Conservation (phyloP, 495 filamentous ascomycete genomes). For the Articulospora tetracladia region DNA sequence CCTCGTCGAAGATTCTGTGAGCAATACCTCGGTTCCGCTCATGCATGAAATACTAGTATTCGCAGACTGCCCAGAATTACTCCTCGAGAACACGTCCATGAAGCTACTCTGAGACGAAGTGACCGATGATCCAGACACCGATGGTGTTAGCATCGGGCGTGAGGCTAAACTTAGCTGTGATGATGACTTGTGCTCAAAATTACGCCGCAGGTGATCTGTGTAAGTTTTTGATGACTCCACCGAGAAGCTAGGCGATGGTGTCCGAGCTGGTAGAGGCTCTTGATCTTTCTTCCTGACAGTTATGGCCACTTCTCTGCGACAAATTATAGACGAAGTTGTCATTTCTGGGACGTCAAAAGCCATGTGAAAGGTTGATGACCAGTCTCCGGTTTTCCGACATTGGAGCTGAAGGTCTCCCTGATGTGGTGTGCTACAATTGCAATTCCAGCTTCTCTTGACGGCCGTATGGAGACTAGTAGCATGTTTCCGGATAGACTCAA, state of each 20-base stretch:
- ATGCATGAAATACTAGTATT: not conserved
- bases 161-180: not conserved
- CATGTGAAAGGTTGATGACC: conserved; percentile 8
- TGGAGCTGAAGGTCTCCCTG: conserved; percentile 9
- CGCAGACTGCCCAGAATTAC: not conserved
- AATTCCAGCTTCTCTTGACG: conserved; percentile 19
- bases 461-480: conserved; percentile 18
- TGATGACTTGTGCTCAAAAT: conserved; percentile 7
- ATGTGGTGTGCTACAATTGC: conserved; percentile 13
- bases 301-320: conserved; percentile 1
- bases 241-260: not conserved
- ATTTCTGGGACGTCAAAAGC: conserved; percentile 6
- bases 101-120: not conserved
- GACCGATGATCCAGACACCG: conserved; percentile 4
- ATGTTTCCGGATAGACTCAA: conserved; percentile 13
- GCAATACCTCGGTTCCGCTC: not conserved
- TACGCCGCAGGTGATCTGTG: not conserved
- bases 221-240: not conserved
- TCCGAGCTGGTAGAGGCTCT: not conserved
- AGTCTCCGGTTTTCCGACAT: not conserved
- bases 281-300: not conserved
- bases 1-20: not conserved
- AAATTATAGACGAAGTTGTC: not conserved
- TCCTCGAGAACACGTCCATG: not conserved
- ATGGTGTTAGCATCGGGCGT: conserved; percentile 1